Evolutionary conservation across 371 early-diverging fungal genomes (phyloP), one percentile per base, ranked within the genome.

Genomic region (Apophysomyces elegans): DNA sequence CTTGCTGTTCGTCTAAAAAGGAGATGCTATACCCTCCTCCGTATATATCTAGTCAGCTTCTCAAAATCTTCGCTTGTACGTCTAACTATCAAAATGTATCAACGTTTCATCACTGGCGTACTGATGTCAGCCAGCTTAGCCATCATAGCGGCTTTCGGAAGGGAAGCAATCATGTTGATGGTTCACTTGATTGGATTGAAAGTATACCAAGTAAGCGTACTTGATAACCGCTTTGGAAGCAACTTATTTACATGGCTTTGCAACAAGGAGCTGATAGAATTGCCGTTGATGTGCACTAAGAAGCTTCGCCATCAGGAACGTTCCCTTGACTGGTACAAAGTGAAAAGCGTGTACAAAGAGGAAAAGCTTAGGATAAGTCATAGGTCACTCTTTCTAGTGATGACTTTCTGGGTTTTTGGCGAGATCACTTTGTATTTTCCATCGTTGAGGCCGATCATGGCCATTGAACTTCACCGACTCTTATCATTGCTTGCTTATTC

Each of bases 121-220:
- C 9, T 16, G 7, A 50, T 50, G 54, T 7, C 21, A 21, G 54
- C 21, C 9, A 50, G 21, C 16, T 18, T 50, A 26, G 21, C 21
- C 3, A 8, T n/a, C 7, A 9, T 21, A 26, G n/a, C 18, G 8
- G 54, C 21, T 6, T 4, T 50, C 4, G 54, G 54, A 50, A 50
- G 9, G 7, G 21, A 21, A 26, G 18, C 21, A 4, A 50, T 21
- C 21, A 1, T 50, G 21, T 50, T 59, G 1, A 36, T 74, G 60
- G 43, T 70, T 35, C 58, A 41, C 35, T 2, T 14, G 18, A 64
- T 74, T 9, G 61, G 65, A 54, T 56, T 35, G 26, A 74, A 74
- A 56, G 70, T 60, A 7, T 74, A 70, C 47, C 70, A 74, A 38
- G 74, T 68, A 68, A 64, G 46, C 18, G 3, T 2, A 26, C 32